Evolutionary conservation across 495 filamentous ascomycete genomes (phyloP).

Genomic region (Daldinia vernicosa): DNA sequence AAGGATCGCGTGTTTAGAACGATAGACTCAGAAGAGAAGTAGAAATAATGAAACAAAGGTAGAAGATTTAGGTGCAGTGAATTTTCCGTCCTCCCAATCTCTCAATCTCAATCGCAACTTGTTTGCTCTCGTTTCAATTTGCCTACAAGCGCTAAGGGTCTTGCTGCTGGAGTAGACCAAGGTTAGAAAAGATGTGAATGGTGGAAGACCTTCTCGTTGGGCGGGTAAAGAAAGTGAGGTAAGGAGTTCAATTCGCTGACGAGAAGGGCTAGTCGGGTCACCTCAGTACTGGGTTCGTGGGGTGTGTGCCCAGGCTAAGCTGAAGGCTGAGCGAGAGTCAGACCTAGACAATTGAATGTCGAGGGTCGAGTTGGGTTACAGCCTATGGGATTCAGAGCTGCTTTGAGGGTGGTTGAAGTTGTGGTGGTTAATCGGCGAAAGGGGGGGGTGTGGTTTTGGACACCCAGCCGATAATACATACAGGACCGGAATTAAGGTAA

Average conservation of each 20-base stretch:
- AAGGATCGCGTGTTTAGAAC: slow-evolving; percentile 17
- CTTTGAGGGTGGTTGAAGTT: slow-evolving; percentile 18
- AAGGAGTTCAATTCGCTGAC: slow-evolving; percentile 45
- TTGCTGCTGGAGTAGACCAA: slow-evolving; percentile 25
- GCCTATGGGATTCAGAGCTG: slow-evolving; percentile 39
- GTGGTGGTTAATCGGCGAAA: slow-evolving; percentile 29
- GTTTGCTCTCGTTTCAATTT: slow-evolving; percentile 22
- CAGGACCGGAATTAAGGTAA: slow-evolving; percentile 7
- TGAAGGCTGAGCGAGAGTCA: slow-evolving; percentile 34
- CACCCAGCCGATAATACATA: slow-evolving; percentile 9
- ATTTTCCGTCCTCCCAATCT: slow-evolving; percentile 1
- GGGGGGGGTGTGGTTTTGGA: slow-evolving; percentile 8
- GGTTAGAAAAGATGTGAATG: slow-evolving; percentile 39
- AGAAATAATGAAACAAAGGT: slow-evolving; percentile 27
- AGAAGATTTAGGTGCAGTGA: slow-evolving; percentile 20
- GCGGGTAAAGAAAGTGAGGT: slow-evolving; percentile 41
- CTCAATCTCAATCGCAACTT: slow-evolving; percentile 15
- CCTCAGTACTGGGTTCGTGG: slow-evolving; percentile 15
- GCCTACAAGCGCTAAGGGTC: slow-evolving; percentile 32
- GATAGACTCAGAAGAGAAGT: slow-evolving; percentile 20
- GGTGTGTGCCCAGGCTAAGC: slow-evolving; percentile 22
- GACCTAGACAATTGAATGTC: slow-evolving; percentile 13
- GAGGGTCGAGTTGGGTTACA: slow-evolving; percentile 29
- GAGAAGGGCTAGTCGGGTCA: slow-evolving; percentile 35
- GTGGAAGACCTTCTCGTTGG: slow-evolving; percentile 31